Evolutionary conservation across 805 yeast genomes (phyloP).

Genomic region (Saccharomycopsis guyanensis): DNA sequence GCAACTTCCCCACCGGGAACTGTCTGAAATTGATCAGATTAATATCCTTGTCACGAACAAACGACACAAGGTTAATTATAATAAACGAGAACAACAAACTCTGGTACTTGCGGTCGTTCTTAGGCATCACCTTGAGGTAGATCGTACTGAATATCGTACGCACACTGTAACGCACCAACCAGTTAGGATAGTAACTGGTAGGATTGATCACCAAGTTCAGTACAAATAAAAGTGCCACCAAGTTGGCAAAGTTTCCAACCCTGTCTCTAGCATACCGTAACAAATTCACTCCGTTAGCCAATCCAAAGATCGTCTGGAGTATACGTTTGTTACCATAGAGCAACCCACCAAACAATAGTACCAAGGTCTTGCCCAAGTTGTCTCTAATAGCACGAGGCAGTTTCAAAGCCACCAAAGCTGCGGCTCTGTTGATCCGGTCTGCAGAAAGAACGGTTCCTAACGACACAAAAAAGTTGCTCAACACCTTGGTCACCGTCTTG

Average conservation of each 20-base stretch:
- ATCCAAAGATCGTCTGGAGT: constrained; percentile 1
- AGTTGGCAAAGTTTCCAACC: background rate
- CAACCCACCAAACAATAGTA: background rate
- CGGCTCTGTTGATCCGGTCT: background rate
- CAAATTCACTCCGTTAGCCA: background rate
- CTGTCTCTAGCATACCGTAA: background rate
- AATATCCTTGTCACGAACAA: constrained; percentile 1
- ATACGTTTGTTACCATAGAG: background rate
- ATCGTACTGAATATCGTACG: background rate
- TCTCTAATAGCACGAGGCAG: background rate
- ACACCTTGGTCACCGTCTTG: background rate
- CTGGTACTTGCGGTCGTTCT: constrained; percentile 10
- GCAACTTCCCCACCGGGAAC: constrained; percentile 4
- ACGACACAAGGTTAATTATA: constrained; percentile 7
- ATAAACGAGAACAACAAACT: constrained; percentile 11
- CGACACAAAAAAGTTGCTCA: background rate
- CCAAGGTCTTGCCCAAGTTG: background rate
- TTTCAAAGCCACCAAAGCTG: background rate
- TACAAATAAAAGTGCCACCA: background rate
- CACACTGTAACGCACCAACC: constrained; percentile 5
- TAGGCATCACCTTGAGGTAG: constrained; percentile 2
- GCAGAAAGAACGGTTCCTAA: background rate
- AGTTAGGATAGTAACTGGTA: constrained; percentile 7
- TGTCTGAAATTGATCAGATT: background rate
- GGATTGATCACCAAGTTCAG: constrained; percentile 7